phyloP scores from a whole-genome alignment of 768 basidiomycete genomes.

The Lactarius quietus region DNA sequence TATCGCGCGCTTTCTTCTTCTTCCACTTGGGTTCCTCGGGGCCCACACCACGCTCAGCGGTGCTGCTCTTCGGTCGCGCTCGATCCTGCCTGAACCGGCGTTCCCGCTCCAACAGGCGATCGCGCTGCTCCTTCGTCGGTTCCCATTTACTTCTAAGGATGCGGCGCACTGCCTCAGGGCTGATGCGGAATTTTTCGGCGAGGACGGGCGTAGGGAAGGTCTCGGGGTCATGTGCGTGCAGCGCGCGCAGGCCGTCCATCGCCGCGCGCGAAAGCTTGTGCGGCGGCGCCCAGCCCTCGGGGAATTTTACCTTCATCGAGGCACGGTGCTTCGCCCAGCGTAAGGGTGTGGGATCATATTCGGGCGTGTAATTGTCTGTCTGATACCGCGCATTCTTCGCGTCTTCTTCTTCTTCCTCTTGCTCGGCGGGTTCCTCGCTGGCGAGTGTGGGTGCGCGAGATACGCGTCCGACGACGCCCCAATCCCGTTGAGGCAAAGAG shows the following conservation, averaged over 20 bases:
- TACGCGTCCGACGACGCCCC: constrained; percentile 19
- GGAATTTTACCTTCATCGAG: constrained; percentile 35
- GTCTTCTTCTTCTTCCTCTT: constrained; percentile 9
- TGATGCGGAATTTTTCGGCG: constrained; percentile 46
- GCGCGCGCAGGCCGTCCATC: constrained; percentile 46
- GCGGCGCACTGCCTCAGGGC: constrained; percentile 48
- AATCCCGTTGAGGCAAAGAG: constrained; percentile 12
- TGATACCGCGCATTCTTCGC: constrained; percentile 18
- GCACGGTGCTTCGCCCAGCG: constrained; percentile 33
- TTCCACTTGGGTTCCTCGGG: constrained; percentile 1
- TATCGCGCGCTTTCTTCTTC: neutral
- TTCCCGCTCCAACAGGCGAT: constrained; percentile 33
- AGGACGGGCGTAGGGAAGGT: constrained; percentile 42
- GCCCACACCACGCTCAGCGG: neutral
- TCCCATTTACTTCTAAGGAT: constrained; percentile 47
- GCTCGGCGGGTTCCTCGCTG: neutral
- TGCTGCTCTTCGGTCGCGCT: constrained; percentile 12
- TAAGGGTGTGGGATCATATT: constrained; percentile 28
- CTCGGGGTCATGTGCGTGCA: constrained; percentile 43
- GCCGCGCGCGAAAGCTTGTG: constrained; percentile 50
- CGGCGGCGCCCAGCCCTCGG: constrained; percentile 48
- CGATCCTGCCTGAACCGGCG: constrained; percentile 27
- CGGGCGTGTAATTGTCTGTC: constrained; percentile 21
- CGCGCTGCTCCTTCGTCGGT: constrained; percentile 35
- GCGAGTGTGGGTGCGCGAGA: constrained; percentile 17